phyloP scores from a whole-genome alignment of 2,329 filamentous ascomycete genomes.

The Niveomyces coronatus region DNA sequence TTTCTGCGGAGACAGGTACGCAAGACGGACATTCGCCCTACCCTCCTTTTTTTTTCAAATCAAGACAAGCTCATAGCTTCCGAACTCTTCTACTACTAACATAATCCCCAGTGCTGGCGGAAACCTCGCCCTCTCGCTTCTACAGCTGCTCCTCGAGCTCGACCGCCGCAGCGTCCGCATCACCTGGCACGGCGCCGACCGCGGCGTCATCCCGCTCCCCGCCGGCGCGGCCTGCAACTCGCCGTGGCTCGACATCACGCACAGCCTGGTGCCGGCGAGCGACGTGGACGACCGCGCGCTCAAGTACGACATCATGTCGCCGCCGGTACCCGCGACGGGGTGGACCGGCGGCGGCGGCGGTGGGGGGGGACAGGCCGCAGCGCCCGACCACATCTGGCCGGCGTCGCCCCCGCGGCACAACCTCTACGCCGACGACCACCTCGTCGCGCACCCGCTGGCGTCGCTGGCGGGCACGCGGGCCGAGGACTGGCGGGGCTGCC shows the following conservation, averaged over 20 bases:
- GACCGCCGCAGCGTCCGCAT: constrained; percentile 36
- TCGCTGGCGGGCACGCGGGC: constrained; percentile 43
- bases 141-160: constrained; percentile 60
- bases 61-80: not conserved
- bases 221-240: constrained; percentile 53
- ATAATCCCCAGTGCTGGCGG: constrained; percentile 68
- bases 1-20: constrained; percentile 57
- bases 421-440: constrained; percentile 43
- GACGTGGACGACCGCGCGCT: constrained; percentile 16
- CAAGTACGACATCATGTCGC: constrained; percentile 35
- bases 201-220: constrained; percentile 54
- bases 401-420: constrained; percentile 40
- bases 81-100: not conserved
- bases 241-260: constrained; percentile 63
- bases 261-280: constrained; percentile 34
- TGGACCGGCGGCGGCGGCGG: too few species aligned
- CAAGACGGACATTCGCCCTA: not conserved
- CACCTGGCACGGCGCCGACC: constrained; percentile 47
- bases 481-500: constrained; percentile 47
- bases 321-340: constrained; percentile 28
- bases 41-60: not conserved
- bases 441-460: constrained; percentile 56
- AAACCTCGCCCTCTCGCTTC: constrained; percentile 54
- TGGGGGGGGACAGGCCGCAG: too few species aligned
- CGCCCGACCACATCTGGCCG: constrained; percentile 53